Evolutionary conservation across 352 stramenopile species (phyloP).

Genomic region (Pythium dissimile): DNA sequence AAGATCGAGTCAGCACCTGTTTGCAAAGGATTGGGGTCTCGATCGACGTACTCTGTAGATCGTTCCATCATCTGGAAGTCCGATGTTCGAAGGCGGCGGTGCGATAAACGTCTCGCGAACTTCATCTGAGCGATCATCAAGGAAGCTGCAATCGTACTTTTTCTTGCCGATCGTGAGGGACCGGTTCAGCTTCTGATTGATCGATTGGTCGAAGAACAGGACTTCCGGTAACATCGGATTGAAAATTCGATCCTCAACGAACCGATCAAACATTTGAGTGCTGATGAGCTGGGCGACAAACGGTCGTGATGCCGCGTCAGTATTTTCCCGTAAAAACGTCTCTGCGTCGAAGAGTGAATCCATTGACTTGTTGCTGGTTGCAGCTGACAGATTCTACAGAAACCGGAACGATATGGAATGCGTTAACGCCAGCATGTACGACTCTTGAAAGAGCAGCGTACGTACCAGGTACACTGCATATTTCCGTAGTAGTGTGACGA

Average conservation of each 20-base stretch:
- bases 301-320: slow-evolving; percentile 46
- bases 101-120: slow-evolving; percentile 84
- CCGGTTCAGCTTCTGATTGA: slow-evolving; percentile 84
- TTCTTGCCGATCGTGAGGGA: slow-evolving; percentile 73
- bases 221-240: slow-evolving; percentile 64
- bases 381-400: slow-evolving; percentile 9
- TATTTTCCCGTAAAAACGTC: slow-evolving; percentile 65
- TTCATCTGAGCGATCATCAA: slow-evolving; percentile 70
- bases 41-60: slow-evolving; percentile 74
- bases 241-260: slow-evolving; percentile 75
- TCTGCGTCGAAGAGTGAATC: slow-evolving; percentile 57
- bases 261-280: slow-evolving; percentile 85
- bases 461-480: slow-evolving; percentile 73
- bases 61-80: slow-evolving; percentile 70
- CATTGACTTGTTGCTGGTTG: slow-evolving; percentile 28
- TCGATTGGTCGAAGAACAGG: slow-evolving; percentile 83
- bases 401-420: neutral
- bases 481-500: slow-evolving; percentile 78
- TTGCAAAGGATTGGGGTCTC: too few species aligned
- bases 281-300: slow-evolving; percentile 62
- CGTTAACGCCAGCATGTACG: neutral
- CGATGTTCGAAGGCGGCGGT: slow-evolving; percentile 73
- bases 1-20: neutral
- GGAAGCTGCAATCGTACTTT: slow-evolving; percentile 81
- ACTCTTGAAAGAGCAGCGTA: neutral